Percentiles rank a stretch among this genome's conserved stretches.
Conservation (phyloP, 192 early-diverging fungal genomes). For the Funneliformis mosseae region DNA sequence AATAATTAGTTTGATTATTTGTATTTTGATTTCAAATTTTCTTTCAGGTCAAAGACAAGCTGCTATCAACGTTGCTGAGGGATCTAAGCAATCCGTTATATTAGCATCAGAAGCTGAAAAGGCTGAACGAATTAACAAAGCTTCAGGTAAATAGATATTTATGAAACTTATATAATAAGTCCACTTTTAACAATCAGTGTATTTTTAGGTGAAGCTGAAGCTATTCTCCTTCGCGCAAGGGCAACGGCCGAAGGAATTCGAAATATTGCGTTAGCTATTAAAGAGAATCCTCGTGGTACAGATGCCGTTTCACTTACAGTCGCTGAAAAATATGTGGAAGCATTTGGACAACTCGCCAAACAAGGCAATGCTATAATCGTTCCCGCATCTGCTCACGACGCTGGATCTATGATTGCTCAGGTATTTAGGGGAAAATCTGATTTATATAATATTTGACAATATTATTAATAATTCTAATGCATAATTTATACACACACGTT, state of each 20-base stretch:
- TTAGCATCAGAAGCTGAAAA: constrained; percentile 94
- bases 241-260: constrained; percentile 84
- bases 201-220: constrained; percentile 81
- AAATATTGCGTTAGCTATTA: constrained; percentile 81
- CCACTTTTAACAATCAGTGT: neutral
- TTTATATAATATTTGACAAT: no score
- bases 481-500: no score
- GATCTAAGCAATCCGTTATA: constrained; percentile 87
- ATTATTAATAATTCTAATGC: no score
- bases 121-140: constrained; percentile 87
- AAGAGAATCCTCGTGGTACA: constrained; percentile 62
- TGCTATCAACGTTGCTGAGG: constrained; percentile 97
- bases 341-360: constrained; percentile 91
- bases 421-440: constrained; percentile 40
- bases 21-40: neutral
- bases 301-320: constrained; percentile 89
- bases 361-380: constrained; percentile 88
- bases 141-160: constrained; percentile 62
- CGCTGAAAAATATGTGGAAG: constrained; percentile 96
- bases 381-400: constrained; percentile 81
- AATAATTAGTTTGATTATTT: neutral
- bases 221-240: constrained; percentile 79
- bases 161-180: no score
- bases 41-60: constrained; percentile 74
- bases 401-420: constrained; percentile 89